Evolutionary conservation across 768 basidiomycete genomes (phyloP).

Genomic region (Russula virescens): DNA sequence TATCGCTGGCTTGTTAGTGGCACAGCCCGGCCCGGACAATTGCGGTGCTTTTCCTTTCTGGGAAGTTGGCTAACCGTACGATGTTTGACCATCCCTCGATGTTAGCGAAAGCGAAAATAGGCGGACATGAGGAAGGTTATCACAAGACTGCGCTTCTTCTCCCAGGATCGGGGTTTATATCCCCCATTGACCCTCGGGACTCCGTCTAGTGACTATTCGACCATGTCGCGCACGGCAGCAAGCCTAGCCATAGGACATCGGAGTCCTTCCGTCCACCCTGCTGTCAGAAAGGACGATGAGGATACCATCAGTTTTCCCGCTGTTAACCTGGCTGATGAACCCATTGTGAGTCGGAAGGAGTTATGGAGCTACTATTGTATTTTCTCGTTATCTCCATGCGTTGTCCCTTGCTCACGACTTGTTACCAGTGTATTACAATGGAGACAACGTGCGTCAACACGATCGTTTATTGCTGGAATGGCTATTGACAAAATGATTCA

Average conservation of each 20-base stretch:
- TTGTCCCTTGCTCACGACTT: conserved; percentile 1
- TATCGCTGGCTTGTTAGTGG: too few relatives aligned
- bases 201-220: neutral
- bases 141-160: neutral
- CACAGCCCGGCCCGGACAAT: too few relatives aligned
- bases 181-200: neutral
- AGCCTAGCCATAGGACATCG: neutral
- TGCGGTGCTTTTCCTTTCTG: too few relatives aligned
- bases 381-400: conserved; percentile 27
- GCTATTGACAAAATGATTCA: neutral
- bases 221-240: conserved; percentile 10
- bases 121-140: neutral
- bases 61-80: too few relatives aligned
- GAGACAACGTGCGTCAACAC: conserved; percentile 56
- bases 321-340: conserved; percentile 41
- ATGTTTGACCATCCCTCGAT: too few relatives aligned
- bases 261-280: neutral
- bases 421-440: conserved; percentile 68
- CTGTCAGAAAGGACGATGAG: neutral
- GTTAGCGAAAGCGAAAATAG: neutral
- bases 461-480: neutral
- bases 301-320: neutral
- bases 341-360: conserved; percentile 64
- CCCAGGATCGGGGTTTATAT: neutral
- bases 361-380: conserved; percentile 76